Percentiles rank a stretch among this genome's conserved stretches.
Evolutionary conservation across 2,329 filamentous ascomycete species (phyloP).

Genomic region (Monascus ruber): DNA sequence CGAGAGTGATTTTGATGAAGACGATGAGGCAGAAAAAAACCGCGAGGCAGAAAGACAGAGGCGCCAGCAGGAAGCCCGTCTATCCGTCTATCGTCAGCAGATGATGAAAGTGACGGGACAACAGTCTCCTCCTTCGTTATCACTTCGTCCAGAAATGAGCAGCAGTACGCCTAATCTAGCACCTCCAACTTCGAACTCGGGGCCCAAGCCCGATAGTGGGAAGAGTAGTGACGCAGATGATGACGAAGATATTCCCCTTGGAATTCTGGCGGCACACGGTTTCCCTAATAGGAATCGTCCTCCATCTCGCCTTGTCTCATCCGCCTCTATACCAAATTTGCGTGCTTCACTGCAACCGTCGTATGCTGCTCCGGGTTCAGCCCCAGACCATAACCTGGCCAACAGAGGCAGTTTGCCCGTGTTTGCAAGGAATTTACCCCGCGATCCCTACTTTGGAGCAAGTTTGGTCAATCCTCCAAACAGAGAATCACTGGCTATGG

Average conservation of each 20-base stretch:
- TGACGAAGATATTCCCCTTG: slow-evolving; percentile 79
- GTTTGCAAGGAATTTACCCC: slow-evolving; percentile 71
- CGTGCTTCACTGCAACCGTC: slow-evolving; percentile 42
- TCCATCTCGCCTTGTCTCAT: slow-evolving; percentile 53
- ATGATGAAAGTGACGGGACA: slow-evolving; percentile 96
- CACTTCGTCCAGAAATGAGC: slow-evolving; percentile 43
- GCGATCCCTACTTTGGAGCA: slow-evolving; percentile 75
- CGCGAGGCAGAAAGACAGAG: slow-evolving; percentile 64
- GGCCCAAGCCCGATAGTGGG: slow-evolving; percentile 25
- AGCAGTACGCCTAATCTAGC: slow-evolving; percentile 53
- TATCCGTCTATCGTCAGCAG: slow-evolving; percentile 80
- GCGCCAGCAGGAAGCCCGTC: slow-evolving; percentile 78
- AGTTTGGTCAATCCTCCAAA: slow-evolving; percentile 60
- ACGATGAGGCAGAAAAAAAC: slow-evolving; percentile 68
- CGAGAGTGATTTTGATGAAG: slow-evolving; percentile 59
- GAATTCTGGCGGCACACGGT: slow-evolving; percentile 76
- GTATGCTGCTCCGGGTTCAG: slow-evolving; percentile 42
- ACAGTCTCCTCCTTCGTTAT: slow-evolving; percentile 35
- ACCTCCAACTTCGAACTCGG: slow-evolving; percentile 25
- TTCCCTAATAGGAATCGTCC: slow-evolving; percentile 71
- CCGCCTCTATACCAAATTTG: slow-evolving; percentile 62
- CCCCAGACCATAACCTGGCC: slow-evolving; percentile 35
- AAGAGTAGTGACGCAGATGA: slow-evolving; percentile 50
- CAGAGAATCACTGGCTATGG: slow-evolving; percentile 63
- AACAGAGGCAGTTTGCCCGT: slow-evolving; percentile 54